These are phyloP conservation scores for Solanum hybrid DNA, from an alignment of 305 asterid genomes.

Conservation along the genomic window DNA sequence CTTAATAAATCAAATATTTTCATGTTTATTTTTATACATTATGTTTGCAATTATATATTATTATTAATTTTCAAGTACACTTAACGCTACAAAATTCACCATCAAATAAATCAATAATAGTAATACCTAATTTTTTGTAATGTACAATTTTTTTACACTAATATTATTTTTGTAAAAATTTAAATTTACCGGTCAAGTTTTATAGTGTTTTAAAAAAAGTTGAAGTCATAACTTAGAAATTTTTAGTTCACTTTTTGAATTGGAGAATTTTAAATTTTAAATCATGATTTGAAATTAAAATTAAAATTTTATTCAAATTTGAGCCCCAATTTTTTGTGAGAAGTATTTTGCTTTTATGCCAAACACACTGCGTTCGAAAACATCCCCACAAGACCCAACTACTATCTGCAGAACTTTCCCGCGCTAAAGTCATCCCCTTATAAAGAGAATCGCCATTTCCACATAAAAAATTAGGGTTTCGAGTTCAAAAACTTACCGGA, in stretches of 20 bases:
- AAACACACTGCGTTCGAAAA: neutral
- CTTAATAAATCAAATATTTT: neutral
- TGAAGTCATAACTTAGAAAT: neutral
- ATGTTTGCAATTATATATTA: too few species aligned
- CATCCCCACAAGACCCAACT: neutral
- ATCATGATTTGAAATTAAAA: neutral
- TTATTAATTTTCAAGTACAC: neutral
- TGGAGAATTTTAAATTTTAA: neutral
- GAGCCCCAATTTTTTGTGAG: neutral
- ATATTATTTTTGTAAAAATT: too few species aligned
- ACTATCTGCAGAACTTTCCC: neutral
- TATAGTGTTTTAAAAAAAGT: too few species aligned
- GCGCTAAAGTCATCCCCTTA: neutral
- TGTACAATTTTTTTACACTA: too few species aligned
- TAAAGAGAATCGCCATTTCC: neutral
- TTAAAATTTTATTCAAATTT: neutral
- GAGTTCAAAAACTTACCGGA: neutral
- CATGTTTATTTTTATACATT: too few species aligned
- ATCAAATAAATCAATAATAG: neutral
- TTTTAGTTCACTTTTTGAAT: too few species aligned
- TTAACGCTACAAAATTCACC: neutral
- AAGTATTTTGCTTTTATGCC: neutral
- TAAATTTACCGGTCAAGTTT: neutral
- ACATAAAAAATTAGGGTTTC: constrained; percentile 14
- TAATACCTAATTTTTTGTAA: neutral